A percentile compares a stretch with the other conserved stretches of the same genome.
These are phyloP conservation scores for Flaveria ramosissima DNA, from an alignment of 129 eudicot species.

Conservation along the genomic window DNA sequence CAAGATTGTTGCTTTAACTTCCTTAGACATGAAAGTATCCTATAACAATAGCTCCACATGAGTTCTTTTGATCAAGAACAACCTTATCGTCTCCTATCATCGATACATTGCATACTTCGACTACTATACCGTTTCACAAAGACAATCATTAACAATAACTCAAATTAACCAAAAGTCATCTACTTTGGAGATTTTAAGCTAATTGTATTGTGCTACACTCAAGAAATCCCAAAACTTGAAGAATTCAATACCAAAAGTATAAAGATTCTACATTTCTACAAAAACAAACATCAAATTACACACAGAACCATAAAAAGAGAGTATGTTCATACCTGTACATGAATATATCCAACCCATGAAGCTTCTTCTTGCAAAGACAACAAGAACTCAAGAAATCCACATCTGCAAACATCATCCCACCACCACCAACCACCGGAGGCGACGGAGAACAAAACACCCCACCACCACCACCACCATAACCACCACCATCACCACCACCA, in stretches of 20 bases:
- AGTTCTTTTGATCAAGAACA: background rate
- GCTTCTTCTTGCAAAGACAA: conserved; percentile 71
- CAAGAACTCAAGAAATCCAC: conserved; percentile 67
- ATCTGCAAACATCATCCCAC: conserved; percentile 39
- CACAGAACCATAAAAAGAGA: background rate
- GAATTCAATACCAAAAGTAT: conserved; percentile 15
- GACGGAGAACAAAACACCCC: conserved; percentile 43
- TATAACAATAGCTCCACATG: background rate
- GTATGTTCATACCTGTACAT: conserved; percentile 66
- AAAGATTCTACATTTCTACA: background rate
- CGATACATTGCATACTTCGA: background rate
- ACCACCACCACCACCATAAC: conserved; percentile 23
- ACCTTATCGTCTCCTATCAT: background rate
- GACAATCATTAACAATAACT: background rate
- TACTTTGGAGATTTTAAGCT: background rate
- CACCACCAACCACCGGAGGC: conserved; percentile 33
- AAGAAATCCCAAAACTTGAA: background rate
- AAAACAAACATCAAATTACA: background rate
- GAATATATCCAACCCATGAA: conserved; percentile 81
- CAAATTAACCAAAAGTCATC: background rate
- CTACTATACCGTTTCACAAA: background rate
- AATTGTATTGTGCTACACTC: background rate
- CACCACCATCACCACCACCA: background rate
- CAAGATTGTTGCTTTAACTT: background rate
- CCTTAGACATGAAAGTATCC: conserved; percentile 3